Evolutionary conservation across 805 yeast species (phyloP).

Genomic region (Ogataea chonburiensis): DNA sequence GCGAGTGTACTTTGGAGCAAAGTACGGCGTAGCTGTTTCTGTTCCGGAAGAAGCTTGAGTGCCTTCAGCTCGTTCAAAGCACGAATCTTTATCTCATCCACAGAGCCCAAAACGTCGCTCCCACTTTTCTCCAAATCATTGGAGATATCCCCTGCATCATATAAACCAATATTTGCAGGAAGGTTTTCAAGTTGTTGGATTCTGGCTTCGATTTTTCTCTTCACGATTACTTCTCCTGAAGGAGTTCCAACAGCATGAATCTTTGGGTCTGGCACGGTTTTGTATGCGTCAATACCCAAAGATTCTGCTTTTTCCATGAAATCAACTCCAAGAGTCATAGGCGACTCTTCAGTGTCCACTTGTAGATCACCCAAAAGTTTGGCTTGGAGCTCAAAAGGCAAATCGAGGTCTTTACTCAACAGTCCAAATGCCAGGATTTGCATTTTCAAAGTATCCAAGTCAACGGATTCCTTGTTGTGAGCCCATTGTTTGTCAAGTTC

Average conservation of each 20-base stretch:
- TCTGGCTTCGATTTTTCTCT: conserved; percentile 55
- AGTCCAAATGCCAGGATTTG: conserved; percentile 66
- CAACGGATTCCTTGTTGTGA: conserved; percentile 35
- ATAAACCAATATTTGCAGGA: conserved; percentile 71
- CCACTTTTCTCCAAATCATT: conserved; percentile 39
- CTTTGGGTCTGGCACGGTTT: conserved; percentile 33
- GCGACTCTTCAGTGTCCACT: not conserved
- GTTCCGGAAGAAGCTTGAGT: conserved; percentile 62
- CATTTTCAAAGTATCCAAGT: conserved; percentile 46
- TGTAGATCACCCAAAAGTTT: conserved; percentile 31
- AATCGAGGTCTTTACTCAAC: conserved; percentile 61
- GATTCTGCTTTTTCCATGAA: conserved; percentile 39
- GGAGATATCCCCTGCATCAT: conserved; percentile 33
- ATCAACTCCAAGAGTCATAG: conserved; percentile 22
- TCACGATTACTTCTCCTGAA: conserved; percentile 51
- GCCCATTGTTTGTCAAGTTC: conserved; percentile 32
- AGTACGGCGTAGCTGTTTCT: conserved; percentile 65
- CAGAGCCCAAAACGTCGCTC: conserved; percentile 43
- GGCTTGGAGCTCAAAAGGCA: conserved; percentile 53
- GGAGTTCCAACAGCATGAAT: conserved; percentile 48
- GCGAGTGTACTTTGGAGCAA: conserved; percentile 40
- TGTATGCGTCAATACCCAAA: conserved; percentile 39
- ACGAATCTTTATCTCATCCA: conserved; percentile 60
- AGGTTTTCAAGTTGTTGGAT: conserved; percentile 59
- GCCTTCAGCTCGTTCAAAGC: conserved; percentile 71